Percentiles rank a stretch among this genome's conserved stretches.
phyloP scores from a whole-genome alignment of 1,284 basidiomycete genomes.

The Bondarzewia mesenterica region DNA sequence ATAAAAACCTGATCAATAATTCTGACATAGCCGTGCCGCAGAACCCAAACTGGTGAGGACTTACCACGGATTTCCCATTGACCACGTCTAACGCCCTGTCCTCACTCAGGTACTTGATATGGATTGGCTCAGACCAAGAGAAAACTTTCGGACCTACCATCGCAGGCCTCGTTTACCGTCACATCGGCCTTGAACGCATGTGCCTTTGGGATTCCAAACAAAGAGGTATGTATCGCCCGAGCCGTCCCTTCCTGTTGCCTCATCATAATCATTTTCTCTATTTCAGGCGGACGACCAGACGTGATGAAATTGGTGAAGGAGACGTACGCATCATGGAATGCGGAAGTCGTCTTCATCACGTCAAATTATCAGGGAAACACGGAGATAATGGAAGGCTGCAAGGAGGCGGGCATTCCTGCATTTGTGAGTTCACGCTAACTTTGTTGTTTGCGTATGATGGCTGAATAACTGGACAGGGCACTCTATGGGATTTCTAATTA shows the following conservation, averaged over 20 bases:
- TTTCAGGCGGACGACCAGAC: conserved; percentile 32
- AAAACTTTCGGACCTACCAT: conserved; percentile 37
- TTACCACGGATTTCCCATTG: neutral
- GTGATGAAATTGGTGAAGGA: conserved; percentile 33
- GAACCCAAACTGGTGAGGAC: conserved; percentile 51
- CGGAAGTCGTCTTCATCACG: conserved; percentile 61
- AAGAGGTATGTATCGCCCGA: conserved; percentile 31
- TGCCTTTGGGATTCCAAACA: conserved; percentile 58
- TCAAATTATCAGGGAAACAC: conserved; percentile 54
- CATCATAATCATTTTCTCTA: neutral
- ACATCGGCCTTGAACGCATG: conserved; percentile 46
- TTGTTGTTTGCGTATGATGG: conserved; percentile 3
- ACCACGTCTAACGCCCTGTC: neutral
- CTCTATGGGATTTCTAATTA: conserved; percentile 34
- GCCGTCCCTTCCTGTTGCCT: neutral
- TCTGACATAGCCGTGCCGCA: conserved; percentile 18
- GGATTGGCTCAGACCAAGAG: conserved; percentile 41
- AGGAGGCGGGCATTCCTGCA: conserved; percentile 51
- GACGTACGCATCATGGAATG: conserved; percentile 28
- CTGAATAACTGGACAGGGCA: no score
- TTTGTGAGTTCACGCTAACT: conserved; percentile 31
- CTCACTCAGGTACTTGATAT: conserved; percentile 49
- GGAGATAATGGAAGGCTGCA: conserved; percentile 65
- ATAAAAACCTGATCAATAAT: neutral
- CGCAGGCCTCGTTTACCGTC: conserved; percentile 38